Evolutionary conservation across 768 basidiomycete species (phyloP), one percentile per base, ranked within the genome.

Genomic region (Pisolithus orientalis): DNA sequence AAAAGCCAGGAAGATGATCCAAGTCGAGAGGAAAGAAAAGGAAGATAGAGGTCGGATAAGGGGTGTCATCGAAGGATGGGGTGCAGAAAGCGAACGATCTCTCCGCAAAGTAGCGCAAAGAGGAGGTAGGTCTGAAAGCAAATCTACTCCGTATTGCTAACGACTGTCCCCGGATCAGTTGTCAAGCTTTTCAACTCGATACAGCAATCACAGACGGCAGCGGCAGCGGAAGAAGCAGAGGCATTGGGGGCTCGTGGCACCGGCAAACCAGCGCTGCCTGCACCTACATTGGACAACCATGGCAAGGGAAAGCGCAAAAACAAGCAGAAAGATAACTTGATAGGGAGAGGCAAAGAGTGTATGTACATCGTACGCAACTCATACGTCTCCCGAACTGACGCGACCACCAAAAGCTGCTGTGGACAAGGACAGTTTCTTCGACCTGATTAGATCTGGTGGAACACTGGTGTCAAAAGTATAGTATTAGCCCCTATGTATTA

Each of bases 151-250:
- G 10, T 3, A 24, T 48, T 47, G 29, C 31, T 49, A 34, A 52
- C 51, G 27, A 55, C 24, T n/a, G 16, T 34, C 9, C 32, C 29
- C 37, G 45, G 50, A 53, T 5, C 49, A 80, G 90, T 93, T 44
- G 89, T 93, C n/a, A 83, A 87, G 62, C 72, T 93, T 14, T 93
- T 93, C 72, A 93, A 93, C 59, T 82, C 79, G 4, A 87, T 93
- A 46, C 90, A 92, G 56, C 87, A 89, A 57, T 84, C 88, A 17
- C 90, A 93, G 60, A 71, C 76, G 27, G 77, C 75, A 11, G 72
- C 79, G 1, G 65, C 75, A 9, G 74, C 66, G 5, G 76, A 77
- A 10, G 77, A 74, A 24, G 82, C 83, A 61, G 78, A 81, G 52
- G 62, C 75, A 51, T 88, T 87, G 69, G 71, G 76, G 10, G 65